Evolutionary conservation across 139 green algal genomes (phyloP).

Genomic region (Asterochloris sp.): DNA sequence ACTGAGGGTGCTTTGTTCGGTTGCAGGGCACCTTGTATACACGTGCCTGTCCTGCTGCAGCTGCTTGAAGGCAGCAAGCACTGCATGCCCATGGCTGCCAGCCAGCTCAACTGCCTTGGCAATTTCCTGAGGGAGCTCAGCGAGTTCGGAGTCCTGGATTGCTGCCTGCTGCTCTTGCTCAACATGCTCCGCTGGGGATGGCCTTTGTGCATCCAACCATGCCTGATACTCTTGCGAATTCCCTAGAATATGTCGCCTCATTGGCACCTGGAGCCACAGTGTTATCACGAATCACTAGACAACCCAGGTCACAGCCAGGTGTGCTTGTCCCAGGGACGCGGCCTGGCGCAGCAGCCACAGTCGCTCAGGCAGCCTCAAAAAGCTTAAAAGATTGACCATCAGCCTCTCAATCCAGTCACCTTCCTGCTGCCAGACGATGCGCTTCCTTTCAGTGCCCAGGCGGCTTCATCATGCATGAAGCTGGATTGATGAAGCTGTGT

Average conservation of each 20-base stretch:
- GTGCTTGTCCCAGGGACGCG: not conserved
- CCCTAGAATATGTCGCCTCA: not conserved
- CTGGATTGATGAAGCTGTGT: not conserved
- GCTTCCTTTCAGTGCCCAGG: not conserved
- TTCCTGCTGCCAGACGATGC: not conserved
- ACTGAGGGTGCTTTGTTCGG: not conserved
- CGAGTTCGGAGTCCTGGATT: not conserved
- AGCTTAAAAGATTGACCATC: not conserved
- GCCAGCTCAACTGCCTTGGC: not conserved
- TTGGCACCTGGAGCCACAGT: not conserved
- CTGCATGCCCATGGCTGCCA: not conserved
- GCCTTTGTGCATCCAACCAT: not conserved
- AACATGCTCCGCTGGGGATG: not conserved
- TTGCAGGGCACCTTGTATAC: not conserved
- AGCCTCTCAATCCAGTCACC: not conserved
- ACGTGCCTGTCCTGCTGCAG: not conserved
- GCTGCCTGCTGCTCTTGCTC: not conserved
- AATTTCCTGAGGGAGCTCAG: not conserved
- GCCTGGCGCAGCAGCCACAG: not conserved
- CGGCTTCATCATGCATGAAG: not conserved
- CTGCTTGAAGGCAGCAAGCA: not conserved
- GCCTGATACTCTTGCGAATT: constrained; percentile 2
- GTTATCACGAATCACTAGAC: not conserved
- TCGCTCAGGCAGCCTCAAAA: not conserved
- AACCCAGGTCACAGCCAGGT: not conserved